Evolutionary conservation across 495 filamentous ascomycete species (phyloP).

Genomic region (Bombardia bombarda): DNA sequence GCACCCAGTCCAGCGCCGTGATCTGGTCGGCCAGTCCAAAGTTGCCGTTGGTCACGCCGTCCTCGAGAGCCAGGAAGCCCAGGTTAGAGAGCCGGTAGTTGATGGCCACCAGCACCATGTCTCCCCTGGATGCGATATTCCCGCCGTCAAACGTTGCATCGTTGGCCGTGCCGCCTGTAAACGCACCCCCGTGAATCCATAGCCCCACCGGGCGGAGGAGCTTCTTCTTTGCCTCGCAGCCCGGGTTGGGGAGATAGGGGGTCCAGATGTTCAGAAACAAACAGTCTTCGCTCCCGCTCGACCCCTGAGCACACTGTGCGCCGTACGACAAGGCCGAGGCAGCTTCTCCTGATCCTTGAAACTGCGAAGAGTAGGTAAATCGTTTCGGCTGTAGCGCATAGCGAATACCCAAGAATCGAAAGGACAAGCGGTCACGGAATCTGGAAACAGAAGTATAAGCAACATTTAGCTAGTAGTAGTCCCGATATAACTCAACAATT

Average conservation of each 20-base stretch:
- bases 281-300: constrained; percentile 38
- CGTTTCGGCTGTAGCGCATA: constrained; percentile 32
- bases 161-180: constrained; percentile 31
- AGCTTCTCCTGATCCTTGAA: constrained; percentile 22
- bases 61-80: constrained; percentile 46
- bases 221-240: constrained; percentile 11
- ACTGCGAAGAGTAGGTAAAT: constrained; percentile 31
- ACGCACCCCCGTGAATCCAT: constrained; percentile 41
- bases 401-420: constrained; percentile 39
- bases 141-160: constrained; percentile 39
- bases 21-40: constrained; percentile 50
- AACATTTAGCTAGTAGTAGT: too few relatives aligned
- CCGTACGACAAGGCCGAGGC: constrained; percentile 32
- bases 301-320: constrained; percentile 32
- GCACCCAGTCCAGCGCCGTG: constrained; percentile 56
- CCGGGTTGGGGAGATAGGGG: constrained; percentile 36
- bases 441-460: constrained; percentile 6
- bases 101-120: constrained; percentile 54
- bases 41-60: constrained; percentile 45
- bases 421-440: constrained; percentile 45
- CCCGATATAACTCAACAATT: neutral
- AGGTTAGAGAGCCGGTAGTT: constrained; percentile 59
- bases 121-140: constrained; percentile 40
- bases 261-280: constrained; percentile 50
- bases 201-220: constrained; percentile 43